Conservation (phyloP, 2,329 filamentous ascomycete species). For the Penicillium sp. region DNA sequence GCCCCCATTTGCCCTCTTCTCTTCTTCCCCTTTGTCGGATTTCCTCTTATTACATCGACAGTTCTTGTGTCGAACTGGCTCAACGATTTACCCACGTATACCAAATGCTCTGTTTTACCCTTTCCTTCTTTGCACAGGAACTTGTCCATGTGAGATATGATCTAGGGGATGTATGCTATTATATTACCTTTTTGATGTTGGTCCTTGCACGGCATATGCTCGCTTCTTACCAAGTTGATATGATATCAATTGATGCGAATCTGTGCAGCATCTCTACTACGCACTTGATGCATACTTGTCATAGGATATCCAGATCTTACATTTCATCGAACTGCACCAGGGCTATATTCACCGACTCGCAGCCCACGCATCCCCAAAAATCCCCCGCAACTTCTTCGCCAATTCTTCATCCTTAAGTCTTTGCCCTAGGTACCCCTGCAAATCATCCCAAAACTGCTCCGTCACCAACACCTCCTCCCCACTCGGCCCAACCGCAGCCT, state of each 20-base stretch:
- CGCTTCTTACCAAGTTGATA: conserved; percentile 3
- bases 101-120: conserved; percentile 9
- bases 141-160: conserved; percentile 15
- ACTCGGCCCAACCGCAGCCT: conserved; percentile 58
- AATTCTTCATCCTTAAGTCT: conserved; percentile 72
- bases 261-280: not conserved
- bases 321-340: not conserved
- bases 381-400: conserved; percentile 66
- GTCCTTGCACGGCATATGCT: not conserved
- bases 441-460: conserved; percentile 83
- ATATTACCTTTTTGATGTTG: conserved; percentile 17
- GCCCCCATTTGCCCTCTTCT: conserved; percentile 7
- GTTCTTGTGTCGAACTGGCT: not conserved
- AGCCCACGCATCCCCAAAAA: conserved; percentile 74
- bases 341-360: conserved; percentile 21
- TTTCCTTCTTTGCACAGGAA: conserved; percentile 9
- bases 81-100: conserved; percentile 9
- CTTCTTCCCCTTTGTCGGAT: not conserved
- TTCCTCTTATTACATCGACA: conserved; percentile 4
- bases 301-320: conserved; percentile 19
- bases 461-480: conserved; percentile 67
- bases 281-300: not conserved
- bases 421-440: conserved; percentile 79
- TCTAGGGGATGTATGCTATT: conserved; percentile 16
- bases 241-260: conserved; percentile 7